Evolutionary conservation across 768 basidiomycete genomes (phyloP), one percentile per base, ranked within the genome.

Genomic region (Russula olivacea): DNA sequence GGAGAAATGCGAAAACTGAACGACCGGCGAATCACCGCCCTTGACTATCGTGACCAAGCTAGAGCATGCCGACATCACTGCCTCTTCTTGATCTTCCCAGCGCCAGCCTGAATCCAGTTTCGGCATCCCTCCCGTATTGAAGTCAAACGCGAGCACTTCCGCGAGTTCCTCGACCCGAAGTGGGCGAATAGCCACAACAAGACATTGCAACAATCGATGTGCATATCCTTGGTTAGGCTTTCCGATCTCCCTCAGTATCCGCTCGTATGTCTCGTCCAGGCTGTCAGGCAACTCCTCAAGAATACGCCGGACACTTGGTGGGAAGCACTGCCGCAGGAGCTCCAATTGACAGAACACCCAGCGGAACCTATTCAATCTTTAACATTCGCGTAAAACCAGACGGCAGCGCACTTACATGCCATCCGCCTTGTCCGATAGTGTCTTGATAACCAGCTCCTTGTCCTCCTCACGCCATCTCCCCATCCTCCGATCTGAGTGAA

Each of bases 191-290:
- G 59, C 51, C 0, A 10, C 50, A 0, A 34, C 49, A 1, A 60
- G 50, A 36, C 50, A 60, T 45, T 53, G 59, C n/a, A 60, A 36
- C 40, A 60, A 12, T 15, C 50, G 59, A 32, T 41, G 51, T 1
- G 59, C 59, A 53, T 53, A 14, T 34, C 41, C 17, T 41, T 41
- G 32, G 12, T 60, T 53, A 14, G 59, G 15, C 17, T 53, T 45
- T 25, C 30, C 21, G 30, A 60, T 60, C 15, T 53, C 50, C 28
- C 43, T n/a, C 14, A 60, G 17, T 30, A 60, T 53, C 1, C 59
- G 59, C 19, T 43, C 51, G 28, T 60, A 60, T 8, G 59, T 60
- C 40, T 47, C 59, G 8, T 60, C 59, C 3, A 60, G 3, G 21
- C 40, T 45, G 1, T 45, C 30, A 1, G 59, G 50, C n/a, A 60